Base-by-base conservation (phyloP, 1,284 basidiomycete genomes). In the Pterulicium gracile region DNA sequence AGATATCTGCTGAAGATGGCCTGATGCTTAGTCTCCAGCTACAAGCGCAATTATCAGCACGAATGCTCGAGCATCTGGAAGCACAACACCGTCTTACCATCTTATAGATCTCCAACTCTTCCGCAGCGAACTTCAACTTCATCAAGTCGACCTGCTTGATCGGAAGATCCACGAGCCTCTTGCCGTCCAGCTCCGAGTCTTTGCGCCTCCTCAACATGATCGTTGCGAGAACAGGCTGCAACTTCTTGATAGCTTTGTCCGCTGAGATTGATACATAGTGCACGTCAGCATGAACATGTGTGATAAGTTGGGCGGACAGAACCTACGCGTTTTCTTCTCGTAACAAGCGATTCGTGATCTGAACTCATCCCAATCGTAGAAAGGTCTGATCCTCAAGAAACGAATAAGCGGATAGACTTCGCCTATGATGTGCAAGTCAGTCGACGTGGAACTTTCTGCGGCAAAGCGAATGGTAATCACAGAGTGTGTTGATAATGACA, bases 1-100 rank as follows among this genome's bases (percentile, higher is more conserved):
- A 80, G 61, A 61, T 68, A 81, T 15, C 68, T 62, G 52, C 79
- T 81, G 61, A 82, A 81, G 23, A 58, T 74, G 0, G 63, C 68
- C 51, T 81, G 79, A 24, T 69, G 68, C n/a, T 60, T 60, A 4
- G 66, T 62, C 56, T 81, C 78, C 23, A 80, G 65, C 72, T 74
- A 41, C n/a, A n/a, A n/a, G n/a, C n/a, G n/a, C n/a, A n/a, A n/a
- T n/a, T n/a, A n/a, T n/a, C n/a, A n/a, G n/a, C n/a, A n/a, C n/a
- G n/a, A n/a, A n/a, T n/a, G n/a, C n/a, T n/a, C n/a, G n/a, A n/a
- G n/a, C n/a, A n/a, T n/a, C n/a, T n/a, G n/a, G n/a, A n/a, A n/a
- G n/a, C n/a, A n/a, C n/a, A 27, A 27, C 32, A 19, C 27, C 23
- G 22, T 47, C 58, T 47, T 49, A 72, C 75, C 64, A 69, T 73